Percentiles rank a stretch among this genome's conserved stretches.
phyloP scores from a whole-genome alignment of 768 basidiomycete genomes.

The Russula sp. region DNA sequence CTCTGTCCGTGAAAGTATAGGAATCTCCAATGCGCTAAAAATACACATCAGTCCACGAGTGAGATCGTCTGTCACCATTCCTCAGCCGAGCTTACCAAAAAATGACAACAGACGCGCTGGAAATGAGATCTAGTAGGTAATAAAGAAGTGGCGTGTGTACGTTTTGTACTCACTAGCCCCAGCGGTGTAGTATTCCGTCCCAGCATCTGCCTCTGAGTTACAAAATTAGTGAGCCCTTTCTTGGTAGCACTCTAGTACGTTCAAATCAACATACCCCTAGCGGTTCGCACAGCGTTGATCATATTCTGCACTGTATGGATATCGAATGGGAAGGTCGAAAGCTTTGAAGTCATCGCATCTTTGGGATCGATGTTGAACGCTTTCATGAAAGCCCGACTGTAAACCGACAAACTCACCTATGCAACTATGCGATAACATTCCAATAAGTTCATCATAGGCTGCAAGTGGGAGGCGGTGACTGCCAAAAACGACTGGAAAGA shows the following conservation, averaged over 20 bases:
- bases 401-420: conserved; percentile 29
- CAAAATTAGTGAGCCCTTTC: neutral
- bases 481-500: conserved; percentile 22
- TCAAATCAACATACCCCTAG: neutral
- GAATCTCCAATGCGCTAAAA: conserved; percentile 18
- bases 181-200: neutral
- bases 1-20: conserved; percentile 18
- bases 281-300: conserved; percentile 9
- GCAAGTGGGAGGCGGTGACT: conserved; percentile 5
- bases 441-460: conserved; percentile 30
- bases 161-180: conserved; percentile 2
- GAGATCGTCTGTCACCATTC: neutral
- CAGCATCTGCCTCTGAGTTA: neutral
- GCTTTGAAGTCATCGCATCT: conserved; percentile 17
- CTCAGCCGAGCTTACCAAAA: conserved; percentile 6
- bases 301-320: conserved; percentile 2
- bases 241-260: no score
- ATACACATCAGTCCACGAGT: neutral
- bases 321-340: conserved; percentile 14
- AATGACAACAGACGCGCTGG: conserved; percentile 16
- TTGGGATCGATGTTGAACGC: neutral
- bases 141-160: neutral
- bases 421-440: conserved; percentile 33
- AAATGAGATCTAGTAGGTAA: neutral
- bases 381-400: neutral